A percentile compares a stretch with the other conserved stretches of the same genome.
Conservation (phyloP, 1,284 basidiomycete genomes). For the Trametes pubescens region DNA sequence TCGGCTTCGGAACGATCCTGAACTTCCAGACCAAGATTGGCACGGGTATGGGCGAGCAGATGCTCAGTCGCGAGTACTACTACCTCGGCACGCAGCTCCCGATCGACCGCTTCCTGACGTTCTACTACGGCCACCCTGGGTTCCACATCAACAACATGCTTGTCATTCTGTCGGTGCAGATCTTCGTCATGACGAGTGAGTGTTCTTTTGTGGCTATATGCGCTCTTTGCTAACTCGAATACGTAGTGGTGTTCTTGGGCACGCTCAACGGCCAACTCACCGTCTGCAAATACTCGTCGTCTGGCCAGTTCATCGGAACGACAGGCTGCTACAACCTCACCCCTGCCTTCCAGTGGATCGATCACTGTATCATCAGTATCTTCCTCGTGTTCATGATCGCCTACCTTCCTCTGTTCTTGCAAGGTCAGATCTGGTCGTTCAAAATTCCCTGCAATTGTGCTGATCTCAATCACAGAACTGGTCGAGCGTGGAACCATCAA, state of each 20-base stretch:
- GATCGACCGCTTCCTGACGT: slow-evolving; percentile 98
- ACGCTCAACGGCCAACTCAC: slow-evolving; percentile 83
- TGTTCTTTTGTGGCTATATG: slow-evolving; percentile 31
- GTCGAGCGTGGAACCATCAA: slow-evolving; percentile 92
- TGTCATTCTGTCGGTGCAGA: slow-evolving; percentile 93
- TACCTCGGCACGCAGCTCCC: slow-evolving; percentile 99
- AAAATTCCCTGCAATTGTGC: not conserved
- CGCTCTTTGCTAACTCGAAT: slow-evolving; percentile 26
- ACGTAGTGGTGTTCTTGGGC: slow-evolving; percentile 87
- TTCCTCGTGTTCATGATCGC: slow-evolving; percentile 97
- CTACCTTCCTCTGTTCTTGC: slow-evolving; percentile 92
- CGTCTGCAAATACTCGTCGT: slow-evolving; percentile 80
- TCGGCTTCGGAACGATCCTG: slow-evolving; percentile 98
- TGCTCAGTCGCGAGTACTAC: slow-evolving; percentile 99
- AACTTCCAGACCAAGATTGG: slow-evolving; percentile 99
- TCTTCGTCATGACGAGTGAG: slow-evolving; percentile 88
- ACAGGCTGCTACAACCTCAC: slow-evolving; percentile 91
- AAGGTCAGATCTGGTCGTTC: slow-evolving; percentile 63
- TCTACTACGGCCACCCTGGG: slow-evolving; percentile 99
- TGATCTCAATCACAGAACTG: slow-evolving; percentile 65
- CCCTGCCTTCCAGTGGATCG: slow-evolving; percentile 93
- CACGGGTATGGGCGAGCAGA: slow-evolving; percentile 99
- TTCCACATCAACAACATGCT: slow-evolving; percentile 99
- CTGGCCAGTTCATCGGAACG: slow-evolving; percentile 78
- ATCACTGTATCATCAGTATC: slow-evolving; percentile 94